These are phyloP conservation scores for Boletus subcaerulescens DNA, from an alignment of 768 basidiomycete genomes.

Conservation along the genomic window DNA sequence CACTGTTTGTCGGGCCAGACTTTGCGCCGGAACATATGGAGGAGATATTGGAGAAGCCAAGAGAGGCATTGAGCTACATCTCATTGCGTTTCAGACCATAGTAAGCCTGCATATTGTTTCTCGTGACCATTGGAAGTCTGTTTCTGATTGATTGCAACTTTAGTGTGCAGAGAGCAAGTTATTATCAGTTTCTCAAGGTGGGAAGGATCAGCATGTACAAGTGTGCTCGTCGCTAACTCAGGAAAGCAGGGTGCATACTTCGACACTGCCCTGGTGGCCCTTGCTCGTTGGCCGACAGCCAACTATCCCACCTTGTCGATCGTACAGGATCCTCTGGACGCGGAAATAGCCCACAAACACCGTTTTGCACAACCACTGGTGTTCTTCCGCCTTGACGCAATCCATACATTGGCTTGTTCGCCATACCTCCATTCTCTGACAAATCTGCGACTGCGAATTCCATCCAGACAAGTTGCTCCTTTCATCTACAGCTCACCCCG, in stretches of 20 bases:
- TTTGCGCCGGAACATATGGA: constrained; percentile 82
- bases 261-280: constrained; percentile 61
- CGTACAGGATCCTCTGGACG: constrained; percentile 60
- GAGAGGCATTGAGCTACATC: constrained; percentile 46
- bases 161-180: constrained; percentile 70
- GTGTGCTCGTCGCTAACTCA: not conserved
- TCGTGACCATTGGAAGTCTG: not conserved
- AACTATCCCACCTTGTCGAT: constrained; percentile 52
- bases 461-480: constrained; percentile 54
- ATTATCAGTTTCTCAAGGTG: constrained; percentile 80
- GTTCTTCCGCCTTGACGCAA: constrained; percentile 66
- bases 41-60: constrained; percentile 56
- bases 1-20: constrained; percentile 68
- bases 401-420: constrained; percentile 48
- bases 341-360: constrained; percentile 32
- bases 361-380: constrained; percentile 85
- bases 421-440: constrained; percentile 42
- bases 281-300: constrained; percentile 59
- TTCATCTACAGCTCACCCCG: constrained; percentile 34
- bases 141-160: constrained; percentile 2
- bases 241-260: constrained; percentile 73
- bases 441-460: constrained; percentile 68
- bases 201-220: not conserved
- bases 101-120: constrained; percentile 40
- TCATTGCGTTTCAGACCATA: constrained; percentile 81